Conservation (phyloP, 2,329 filamentous ascomycete species). For the Penicillium sp. region DNA sequence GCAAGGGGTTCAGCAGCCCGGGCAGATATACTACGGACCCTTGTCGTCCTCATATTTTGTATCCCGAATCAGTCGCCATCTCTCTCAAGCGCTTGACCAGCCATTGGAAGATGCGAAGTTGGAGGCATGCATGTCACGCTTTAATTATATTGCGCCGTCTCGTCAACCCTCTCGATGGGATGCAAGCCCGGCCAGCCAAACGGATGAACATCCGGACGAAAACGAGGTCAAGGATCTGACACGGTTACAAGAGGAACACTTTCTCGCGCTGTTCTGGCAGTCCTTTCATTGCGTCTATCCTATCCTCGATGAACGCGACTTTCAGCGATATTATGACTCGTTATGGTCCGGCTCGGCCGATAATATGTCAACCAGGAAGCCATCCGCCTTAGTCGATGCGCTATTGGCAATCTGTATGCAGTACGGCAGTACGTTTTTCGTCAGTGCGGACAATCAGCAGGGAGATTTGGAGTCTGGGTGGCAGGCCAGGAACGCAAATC, state of each 20-base stretch:
- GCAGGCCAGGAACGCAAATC: conserved; percentile 9
- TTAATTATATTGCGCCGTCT: neutral
- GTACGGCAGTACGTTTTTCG: neutral
- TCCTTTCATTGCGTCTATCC: conserved; percentile 43
- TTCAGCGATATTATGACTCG: neutral
- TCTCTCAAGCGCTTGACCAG: neutral
- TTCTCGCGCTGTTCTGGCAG: conserved; percentile 49
- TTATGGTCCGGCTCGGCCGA: neutral
- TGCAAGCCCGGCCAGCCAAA: neutral
- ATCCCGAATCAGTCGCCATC: neutral
- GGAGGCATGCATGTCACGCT: neutral
- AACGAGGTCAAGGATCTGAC: conserved; percentile 31
- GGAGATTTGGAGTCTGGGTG: neutral
- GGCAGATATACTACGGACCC: neutral
- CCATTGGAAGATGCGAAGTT: neutral
- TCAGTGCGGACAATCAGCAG: neutral
- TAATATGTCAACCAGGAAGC: neutral
- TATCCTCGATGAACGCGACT: neutral
- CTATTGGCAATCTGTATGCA: neutral
- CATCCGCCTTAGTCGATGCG: neutral
- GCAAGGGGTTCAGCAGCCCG: neutral
- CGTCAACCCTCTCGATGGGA: neutral
- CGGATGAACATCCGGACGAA: neutral
- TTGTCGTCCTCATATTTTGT: neutral
- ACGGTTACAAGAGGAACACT: conserved; percentile 46